These are phyloP conservation scores for Cercospora sp. DNA, from an alignment of 2,329 filamentous ascomycete species.

Conservation along the genomic window DNA sequence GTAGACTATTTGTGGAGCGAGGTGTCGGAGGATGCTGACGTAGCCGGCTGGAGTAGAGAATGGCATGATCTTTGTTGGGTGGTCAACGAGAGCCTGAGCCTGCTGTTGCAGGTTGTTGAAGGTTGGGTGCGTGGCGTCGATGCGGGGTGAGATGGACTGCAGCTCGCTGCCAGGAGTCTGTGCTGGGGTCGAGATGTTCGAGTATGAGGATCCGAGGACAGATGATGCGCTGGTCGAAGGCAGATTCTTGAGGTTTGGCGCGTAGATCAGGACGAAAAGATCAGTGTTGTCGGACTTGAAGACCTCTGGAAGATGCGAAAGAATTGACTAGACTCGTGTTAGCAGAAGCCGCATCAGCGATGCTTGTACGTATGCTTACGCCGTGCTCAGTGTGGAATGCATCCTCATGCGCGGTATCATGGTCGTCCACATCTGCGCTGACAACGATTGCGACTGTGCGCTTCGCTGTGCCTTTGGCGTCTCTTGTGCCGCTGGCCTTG, in stretches of 20 bases:
- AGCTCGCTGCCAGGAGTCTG: conserved; percentile 63
- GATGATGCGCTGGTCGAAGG: conserved; percentile 51
- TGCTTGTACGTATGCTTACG: conserved; percentile 56
- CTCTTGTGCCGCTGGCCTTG: conserved; percentile 22
- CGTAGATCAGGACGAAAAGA: conserved; percentile 87
- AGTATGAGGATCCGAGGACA: conserved; percentile 78
- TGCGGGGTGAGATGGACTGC: conserved; percentile 46
- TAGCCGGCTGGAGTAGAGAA: conserved; percentile 84
- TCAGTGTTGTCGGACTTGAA: conserved; percentile 72
- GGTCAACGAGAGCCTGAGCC: conserved; percentile 76
- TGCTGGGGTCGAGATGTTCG: conserved; percentile 73
- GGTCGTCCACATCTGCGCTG: conserved; percentile 67
- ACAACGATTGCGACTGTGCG: conserved; percentile 88
- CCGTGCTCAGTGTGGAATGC: conserved; percentile 71
- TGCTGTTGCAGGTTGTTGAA: conserved; percentile 82
- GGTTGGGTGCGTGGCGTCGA: conserved; percentile 38
- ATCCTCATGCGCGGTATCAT: conserved; percentile 57
- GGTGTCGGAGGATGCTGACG: conserved; percentile 80
- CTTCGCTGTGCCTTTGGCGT: conserved; percentile 37
- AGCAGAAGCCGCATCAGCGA: conserved; percentile 21
- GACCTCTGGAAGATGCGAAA: conserved; percentile 81
- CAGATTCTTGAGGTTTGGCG: conserved; percentile 64
- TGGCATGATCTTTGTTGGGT: conserved; percentile 81
- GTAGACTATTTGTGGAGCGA: conserved; percentile 84
- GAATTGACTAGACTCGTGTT: conserved; percentile 56